Conservation (phyloP, 2,329 filamentous ascomycete species). For the Fusarium sp. region DNA sequence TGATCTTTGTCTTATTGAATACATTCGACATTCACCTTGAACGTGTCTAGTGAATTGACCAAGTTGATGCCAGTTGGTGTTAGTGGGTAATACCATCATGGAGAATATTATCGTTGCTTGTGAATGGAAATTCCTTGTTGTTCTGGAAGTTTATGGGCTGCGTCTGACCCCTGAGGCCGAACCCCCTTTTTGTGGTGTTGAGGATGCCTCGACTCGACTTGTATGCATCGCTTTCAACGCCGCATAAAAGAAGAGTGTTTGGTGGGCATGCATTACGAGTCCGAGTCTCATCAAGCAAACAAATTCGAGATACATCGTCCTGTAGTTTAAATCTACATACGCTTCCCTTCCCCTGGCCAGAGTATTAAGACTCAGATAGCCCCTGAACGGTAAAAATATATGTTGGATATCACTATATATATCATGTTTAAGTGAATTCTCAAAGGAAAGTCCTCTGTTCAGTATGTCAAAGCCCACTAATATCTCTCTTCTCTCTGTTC, state of each 20-base stretch:
- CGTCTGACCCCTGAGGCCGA: neutral
- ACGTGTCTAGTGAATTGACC: neutral
- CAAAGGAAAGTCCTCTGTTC: neutral
- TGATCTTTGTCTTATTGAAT: neutral
- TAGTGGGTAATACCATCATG: neutral
- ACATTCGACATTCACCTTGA: neutral
- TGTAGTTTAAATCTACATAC: neutral
- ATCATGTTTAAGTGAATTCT: neutral
- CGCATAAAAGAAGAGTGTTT: neutral
- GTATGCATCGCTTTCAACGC: neutral
- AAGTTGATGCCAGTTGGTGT: neutral
- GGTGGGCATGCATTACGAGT: neutral
- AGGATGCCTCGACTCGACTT: neutral
- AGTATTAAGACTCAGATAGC: neutral
- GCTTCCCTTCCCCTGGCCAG: neutral
- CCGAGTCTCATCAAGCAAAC: neutral
- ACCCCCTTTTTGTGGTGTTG: neutral
- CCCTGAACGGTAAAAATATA: neutral
- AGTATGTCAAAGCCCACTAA: neutral
- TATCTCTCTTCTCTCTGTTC: neutral
- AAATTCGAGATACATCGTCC: neutral
- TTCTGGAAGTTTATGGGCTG: neutral
- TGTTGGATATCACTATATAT: neutral
- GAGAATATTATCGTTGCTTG: neutral
- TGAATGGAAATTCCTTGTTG: neutral